A percentile compares a stretch with the other conserved stretches of the same genome.
Evolutionary conservation across 2,329 filamentous ascomycete genomes (phyloP).

Genomic region (Incumbomyces delicatus): DNA sequence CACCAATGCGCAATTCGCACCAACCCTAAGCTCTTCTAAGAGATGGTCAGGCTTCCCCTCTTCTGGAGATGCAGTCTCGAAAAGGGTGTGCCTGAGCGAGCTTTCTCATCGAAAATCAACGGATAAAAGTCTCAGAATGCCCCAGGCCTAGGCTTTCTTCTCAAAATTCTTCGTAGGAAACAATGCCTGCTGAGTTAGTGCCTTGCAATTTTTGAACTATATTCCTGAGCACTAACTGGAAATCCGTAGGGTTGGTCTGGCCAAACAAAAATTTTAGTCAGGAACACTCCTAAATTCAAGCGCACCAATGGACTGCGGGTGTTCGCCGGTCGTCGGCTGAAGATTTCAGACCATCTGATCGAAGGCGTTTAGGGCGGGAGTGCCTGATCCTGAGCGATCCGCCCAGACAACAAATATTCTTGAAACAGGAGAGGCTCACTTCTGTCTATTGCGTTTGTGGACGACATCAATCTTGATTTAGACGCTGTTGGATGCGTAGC

Average conservation of each 20-base stretch:
- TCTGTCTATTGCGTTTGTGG: too few relatives aligned
- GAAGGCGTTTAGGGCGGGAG: background rate
- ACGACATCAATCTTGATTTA: too few relatives aligned
- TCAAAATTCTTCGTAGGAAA: background rate
- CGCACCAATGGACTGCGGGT: too few relatives aligned
- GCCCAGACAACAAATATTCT: background rate
- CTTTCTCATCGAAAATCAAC: background rate
- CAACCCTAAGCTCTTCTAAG: background rate
- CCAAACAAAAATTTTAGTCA: constrained; percentile 1
- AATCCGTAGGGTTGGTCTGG: background rate
- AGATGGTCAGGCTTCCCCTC: constrained; percentile 6
- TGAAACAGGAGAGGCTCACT: too few relatives aligned
- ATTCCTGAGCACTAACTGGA: background rate
- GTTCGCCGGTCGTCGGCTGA: background rate
- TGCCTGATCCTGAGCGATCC: background rate
- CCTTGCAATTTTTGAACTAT: too few relatives aligned
- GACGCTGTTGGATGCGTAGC: too few relatives aligned
- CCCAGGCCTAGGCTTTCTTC: background rate
- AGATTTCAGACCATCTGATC: background rate
- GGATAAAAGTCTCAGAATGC: background rate
- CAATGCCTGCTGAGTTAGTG: background rate
- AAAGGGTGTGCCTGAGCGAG: background rate
- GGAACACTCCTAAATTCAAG: background rate
- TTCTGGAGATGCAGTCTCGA: background rate
- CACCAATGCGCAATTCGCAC: constrained; percentile 3